Conservation (phyloP, 1,139 yeast genomes). For the Geotrichum carabidarum region DNA sequence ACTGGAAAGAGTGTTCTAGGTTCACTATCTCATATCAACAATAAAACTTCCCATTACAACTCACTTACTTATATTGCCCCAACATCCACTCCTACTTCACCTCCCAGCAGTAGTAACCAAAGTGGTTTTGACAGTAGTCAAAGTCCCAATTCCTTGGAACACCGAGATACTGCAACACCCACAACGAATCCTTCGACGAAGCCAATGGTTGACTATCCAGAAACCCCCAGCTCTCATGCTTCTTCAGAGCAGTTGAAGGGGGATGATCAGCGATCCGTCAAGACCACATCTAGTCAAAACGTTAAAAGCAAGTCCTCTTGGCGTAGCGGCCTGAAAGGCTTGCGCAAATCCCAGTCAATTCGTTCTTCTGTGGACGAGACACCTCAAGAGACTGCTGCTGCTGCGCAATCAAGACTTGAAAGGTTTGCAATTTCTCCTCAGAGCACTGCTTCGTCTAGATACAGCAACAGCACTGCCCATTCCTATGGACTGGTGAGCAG, state of each 20-base stretch:
- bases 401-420: not conserved
- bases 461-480: not conserved
- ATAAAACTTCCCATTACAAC: constrained; percentile 4
- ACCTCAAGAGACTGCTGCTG: not conserved
- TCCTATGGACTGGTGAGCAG: constrained; percentile 11
- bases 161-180: no score
- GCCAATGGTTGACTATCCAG: no score
- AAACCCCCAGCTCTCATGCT: no score
- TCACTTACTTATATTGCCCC: not conserved
- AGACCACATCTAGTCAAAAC: not conserved
- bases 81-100: not conserved
- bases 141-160: not conserved
- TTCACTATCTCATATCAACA: constrained; percentile 13
- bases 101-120: not conserved
- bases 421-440: not conserved
- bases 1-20: constrained; percentile 6
- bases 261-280: not conserved
- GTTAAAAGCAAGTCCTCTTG: not conserved
- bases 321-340: not conserved
- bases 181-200: no score
- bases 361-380: not conserved
- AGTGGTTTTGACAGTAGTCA: not conserved
- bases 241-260: no score
- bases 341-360: not conserved
- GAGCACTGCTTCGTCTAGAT: not conserved